Conservation (phyloP, 2,329 filamentous ascomycete genomes). For the Alternaria sp. region DNA sequence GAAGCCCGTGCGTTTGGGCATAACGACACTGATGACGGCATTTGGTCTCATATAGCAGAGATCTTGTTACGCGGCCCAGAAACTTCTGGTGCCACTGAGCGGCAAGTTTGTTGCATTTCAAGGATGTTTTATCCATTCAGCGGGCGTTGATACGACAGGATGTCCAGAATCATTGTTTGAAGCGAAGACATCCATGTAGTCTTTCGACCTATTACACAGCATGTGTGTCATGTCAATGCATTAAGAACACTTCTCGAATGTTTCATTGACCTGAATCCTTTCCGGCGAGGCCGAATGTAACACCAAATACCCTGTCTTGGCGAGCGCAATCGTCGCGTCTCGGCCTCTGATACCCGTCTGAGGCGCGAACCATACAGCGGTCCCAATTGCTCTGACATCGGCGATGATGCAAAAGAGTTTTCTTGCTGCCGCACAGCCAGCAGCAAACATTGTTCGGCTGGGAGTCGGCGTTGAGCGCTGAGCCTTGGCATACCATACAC, state of each 20-base stretch:
- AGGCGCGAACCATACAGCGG: neutral
- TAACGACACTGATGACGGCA: slow-evolving; percentile 29
- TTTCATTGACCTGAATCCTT: neutral
- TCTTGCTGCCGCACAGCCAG: neutral
- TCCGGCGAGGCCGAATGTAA: neutral
- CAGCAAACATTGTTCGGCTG: neutral
- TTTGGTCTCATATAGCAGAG: slow-evolving; percentile 9
- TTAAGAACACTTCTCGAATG: neutral
- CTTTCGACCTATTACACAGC: slow-evolving; percentile 15
- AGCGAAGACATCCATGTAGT: slow-evolving; percentile 9
- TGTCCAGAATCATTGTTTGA: slow-evolving; percentile 13
- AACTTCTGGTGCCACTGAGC: slow-evolving; percentile 3
- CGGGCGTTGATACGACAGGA: slow-evolving; percentile 18
- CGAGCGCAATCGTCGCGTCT: neutral
- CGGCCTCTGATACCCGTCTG: neutral
- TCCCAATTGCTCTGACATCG: neutral
- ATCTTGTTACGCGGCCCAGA: slow-evolving; percentile 5
- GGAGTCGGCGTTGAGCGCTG: slow-evolving; percentile 15
- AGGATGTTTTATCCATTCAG: slow-evolving; percentile 22
- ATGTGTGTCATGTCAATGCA: slow-evolving; percentile 9
- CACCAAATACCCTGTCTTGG: slow-evolving; percentile 1
- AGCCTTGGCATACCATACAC: neutral
- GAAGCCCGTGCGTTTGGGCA: slow-evolving; percentile 11
- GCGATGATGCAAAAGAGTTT: neutral
- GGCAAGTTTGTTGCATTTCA: slow-evolving; percentile 24